Evolutionary conservation across 1,284 basidiomycete species (phyloP).

Genomic region (Trametes sp.): DNA sequence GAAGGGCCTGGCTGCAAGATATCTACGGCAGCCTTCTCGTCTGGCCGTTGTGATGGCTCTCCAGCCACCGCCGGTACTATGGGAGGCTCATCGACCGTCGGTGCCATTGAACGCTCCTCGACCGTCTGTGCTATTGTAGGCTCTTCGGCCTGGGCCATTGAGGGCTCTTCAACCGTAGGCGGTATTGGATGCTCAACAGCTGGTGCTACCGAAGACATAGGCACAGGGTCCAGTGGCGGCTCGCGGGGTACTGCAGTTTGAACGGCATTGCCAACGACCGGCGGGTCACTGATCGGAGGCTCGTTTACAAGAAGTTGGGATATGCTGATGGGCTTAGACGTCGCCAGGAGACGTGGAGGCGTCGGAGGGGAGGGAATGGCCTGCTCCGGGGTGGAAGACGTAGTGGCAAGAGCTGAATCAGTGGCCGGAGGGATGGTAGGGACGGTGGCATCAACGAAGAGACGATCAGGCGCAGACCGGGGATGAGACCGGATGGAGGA

Average conservation of each 20-base stretch:
- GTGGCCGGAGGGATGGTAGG: background rate
- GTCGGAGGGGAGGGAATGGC: background rate
- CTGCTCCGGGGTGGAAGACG: background rate
- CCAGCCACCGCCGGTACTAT: too few relatives aligned
- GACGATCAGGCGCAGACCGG: too few relatives aligned
- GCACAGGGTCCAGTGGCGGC: background rate
- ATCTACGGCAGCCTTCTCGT: background rate
- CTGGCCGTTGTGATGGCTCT: background rate
- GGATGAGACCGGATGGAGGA: background rate
- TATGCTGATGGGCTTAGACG: background rate
- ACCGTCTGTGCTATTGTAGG: too few relatives aligned
- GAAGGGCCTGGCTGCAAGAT: background rate
- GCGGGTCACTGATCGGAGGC: background rate
- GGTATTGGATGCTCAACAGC: background rate
- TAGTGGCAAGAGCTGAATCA: too few relatives aligned
- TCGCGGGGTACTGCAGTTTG: background rate
- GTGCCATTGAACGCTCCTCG: too few relatives aligned
- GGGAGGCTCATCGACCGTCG: too few relatives aligned
- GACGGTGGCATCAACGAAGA: too few relatives aligned
- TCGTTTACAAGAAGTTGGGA: background rate
- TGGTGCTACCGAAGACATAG: background rate
- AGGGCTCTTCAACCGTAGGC: too few relatives aligned
- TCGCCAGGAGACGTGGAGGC: background rate
- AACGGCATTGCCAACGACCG: background rate
- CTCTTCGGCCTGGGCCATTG: too few relatives aligned